These are phyloP conservation scores for Brassica hybrid DNA, from an alignment of 441 rosid species.

Conservation along the genomic window DNA sequence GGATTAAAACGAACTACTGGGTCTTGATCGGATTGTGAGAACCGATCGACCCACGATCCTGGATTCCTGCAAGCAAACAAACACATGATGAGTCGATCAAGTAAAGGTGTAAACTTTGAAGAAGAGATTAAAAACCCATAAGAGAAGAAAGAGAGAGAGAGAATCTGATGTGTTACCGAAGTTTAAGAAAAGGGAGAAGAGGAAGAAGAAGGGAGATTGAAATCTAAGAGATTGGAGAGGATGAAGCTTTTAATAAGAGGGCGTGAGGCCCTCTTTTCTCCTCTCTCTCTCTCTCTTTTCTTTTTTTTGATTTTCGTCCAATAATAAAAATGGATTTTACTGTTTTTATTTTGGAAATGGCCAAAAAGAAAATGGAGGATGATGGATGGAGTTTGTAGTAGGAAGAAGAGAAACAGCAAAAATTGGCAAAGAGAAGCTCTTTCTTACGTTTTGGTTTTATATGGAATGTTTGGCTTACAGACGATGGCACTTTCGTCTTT, in stretches of 20 bases:
- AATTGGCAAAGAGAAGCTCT: conserved; percentile 8
- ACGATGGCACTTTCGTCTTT: conserved; percentile 44
- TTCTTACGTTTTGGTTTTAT: conserved; percentile 36
- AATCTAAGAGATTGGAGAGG: conserved; percentile 59
- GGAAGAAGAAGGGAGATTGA: conserved; percentile 37
- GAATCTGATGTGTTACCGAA: conserved; percentile 45
- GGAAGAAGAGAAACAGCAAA: conserved; percentile 21
- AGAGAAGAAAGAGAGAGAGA: conserved; percentile 13
- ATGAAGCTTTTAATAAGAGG: conserved; percentile 56
- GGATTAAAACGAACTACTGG: conserved; percentile 42
- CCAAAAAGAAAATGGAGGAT: conserved; percentile 33
- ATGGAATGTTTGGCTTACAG: conserved; percentile 45
- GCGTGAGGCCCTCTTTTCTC: conserved; percentile 68
- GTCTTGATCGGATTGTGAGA: conserved; percentile 51
- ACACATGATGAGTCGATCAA: conserved; percentile 28
- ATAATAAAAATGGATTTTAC: conserved; percentile 22
- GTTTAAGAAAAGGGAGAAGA: conserved; percentile 48
- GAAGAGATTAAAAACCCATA: conserved; percentile 37
- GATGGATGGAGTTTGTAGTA: conserved; percentile 42
- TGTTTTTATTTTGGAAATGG: conserved; percentile 29
- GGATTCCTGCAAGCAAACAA: conserved; percentile 45
- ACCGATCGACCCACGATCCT: conserved; percentile 53
- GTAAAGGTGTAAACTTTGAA: conserved; percentile 33
- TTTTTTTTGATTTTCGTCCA: conserved; percentile 33
- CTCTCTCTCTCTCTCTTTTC: no score